phyloP scores from a whole-genome alignment of 768 basidiomycete species.

The Butyriboletus loyo region DNA sequence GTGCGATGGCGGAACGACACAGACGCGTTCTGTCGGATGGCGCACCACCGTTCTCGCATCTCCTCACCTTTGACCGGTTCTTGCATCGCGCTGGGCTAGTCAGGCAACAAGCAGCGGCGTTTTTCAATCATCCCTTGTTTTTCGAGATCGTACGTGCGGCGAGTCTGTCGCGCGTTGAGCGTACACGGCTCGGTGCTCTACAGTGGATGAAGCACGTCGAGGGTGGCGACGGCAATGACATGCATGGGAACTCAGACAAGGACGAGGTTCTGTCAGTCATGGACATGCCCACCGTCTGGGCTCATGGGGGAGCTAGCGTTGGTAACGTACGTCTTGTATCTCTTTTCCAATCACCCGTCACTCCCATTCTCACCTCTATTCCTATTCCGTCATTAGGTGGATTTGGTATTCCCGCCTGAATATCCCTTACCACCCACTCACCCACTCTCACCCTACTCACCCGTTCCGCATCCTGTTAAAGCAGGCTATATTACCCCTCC shows the following conservation, averaged over 20 bases:
- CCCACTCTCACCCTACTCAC: slow-evolving; percentile 23
- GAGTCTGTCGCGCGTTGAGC: slow-evolving; percentile 7
- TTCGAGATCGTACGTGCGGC: slow-evolving; percentile 35
- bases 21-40: background rate
- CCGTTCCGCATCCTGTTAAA: slow-evolving; percentile 13
- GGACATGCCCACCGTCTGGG: slow-evolving; percentile 9
- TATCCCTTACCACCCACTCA: slow-evolving; percentile 32
- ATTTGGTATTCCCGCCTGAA: slow-evolving; percentile 32
- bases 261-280: no score
- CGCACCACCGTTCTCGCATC: slow-evolving; percentile 38
- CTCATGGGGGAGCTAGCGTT: slow-evolving; percentile 16
- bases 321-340: slow-evolving; percentile 28
- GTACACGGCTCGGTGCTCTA: slow-evolving; percentile 12
- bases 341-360: background rate
- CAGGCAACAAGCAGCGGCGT: slow-evolving; percentile 33
- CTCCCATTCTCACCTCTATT: background rate
- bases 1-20: background rate
- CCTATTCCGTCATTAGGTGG: slow-evolving; percentile 23
- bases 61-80: slow-evolving; percentile 48
- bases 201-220: slow-evolving; percentile 22
- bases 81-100: slow-evolving; percentile 39
- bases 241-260: background rate
- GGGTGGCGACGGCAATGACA: no score
- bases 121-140: slow-evolving; percentile 44
- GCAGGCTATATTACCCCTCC: slow-evolving; percentile 4